phyloP scores from a whole-genome alignment of 1,284 basidiomycete species.

The Apiotrichum laibachii region DNA sequence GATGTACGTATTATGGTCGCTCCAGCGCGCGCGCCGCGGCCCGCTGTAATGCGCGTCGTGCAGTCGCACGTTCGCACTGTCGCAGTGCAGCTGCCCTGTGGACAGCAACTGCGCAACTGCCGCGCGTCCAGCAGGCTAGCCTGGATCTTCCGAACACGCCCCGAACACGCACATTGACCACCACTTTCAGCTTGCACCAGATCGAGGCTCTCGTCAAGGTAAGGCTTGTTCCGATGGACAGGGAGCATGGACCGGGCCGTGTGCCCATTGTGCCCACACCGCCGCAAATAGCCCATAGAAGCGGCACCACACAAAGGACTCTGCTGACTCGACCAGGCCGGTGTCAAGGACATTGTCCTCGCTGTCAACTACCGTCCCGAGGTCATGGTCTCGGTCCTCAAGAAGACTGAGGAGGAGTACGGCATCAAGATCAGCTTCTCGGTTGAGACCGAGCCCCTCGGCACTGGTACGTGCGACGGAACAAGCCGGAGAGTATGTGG shows the following conservation, averaged over 20 bases:
- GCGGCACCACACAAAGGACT: too few relatives aligned
- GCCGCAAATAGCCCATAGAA: not conserved
- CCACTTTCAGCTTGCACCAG: constrained; percentile 52
- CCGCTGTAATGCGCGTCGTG: not conserved
- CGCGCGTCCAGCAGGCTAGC: too few relatives aligned
- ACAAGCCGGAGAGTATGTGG: not conserved
- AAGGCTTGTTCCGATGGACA: constrained; percentile 12
- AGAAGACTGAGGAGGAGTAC: constrained; percentile 57
- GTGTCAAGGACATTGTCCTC: constrained; percentile 58
- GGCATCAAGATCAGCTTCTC: constrained; percentile 58
- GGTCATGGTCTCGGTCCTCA: constrained; percentile 57
- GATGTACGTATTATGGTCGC: constrained; percentile 39
- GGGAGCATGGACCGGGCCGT: not conserved
- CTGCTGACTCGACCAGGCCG: constrained; percentile 46
- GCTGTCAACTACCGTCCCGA: constrained; percentile 58
- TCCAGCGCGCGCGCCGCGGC: not conserved
- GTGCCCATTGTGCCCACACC: too few relatives aligned
- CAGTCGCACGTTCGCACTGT: too few relatives aligned
- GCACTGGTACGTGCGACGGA: constrained; percentile 50
- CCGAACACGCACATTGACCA: not conserved
- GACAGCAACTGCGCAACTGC: not conserved
- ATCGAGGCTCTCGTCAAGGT: constrained; percentile 58
- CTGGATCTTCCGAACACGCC: not conserved
- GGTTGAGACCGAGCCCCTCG: constrained; percentile 58
- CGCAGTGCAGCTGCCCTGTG: too few relatives aligned